Evolutionary conservation across 148 eudicot genomes (phyloP).

Genomic region (Vaccinium myrtillus): DNA sequence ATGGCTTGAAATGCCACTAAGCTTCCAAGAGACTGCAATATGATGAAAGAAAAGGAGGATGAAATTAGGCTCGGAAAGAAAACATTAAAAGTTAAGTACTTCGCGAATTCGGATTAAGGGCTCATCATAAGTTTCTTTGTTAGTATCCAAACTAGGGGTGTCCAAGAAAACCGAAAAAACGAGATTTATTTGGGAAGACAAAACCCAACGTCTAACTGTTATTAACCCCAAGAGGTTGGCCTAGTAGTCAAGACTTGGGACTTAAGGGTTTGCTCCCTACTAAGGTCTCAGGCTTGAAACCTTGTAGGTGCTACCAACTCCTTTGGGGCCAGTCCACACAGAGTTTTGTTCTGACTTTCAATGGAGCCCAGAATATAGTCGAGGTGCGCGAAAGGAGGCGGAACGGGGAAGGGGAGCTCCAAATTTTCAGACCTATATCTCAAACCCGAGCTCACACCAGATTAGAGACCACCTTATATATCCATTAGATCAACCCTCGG

Average conservation of each 20-base stretch:
- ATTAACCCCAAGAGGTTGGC: not conserved
- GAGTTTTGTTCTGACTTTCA: too few relatives aligned
- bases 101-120: not conserved
- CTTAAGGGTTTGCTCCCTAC: too few relatives aligned
- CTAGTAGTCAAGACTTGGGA: too few relatives aligned
- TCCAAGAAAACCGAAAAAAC: not conserved
- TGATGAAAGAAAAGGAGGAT: not conserved
- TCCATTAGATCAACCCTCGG: not conserved
- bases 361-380: too few relatives aligned
- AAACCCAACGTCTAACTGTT: not conserved
- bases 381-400: too few relatives aligned
- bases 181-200: not conserved
- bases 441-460: not conserved
- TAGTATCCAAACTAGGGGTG: too few relatives aligned
- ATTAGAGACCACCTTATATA: not conserved
- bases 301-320: too few relatives aligned
- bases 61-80: not conserved
- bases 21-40: slow-evolving; percentile 85
- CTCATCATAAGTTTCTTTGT: too few relatives aligned
- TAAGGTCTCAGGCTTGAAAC: too few relatives aligned
- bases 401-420: not conserved
- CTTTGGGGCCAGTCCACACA: too few relatives aligned
- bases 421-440: not conserved
- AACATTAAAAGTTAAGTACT: not conserved
- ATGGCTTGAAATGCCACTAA: slow-evolving; percentile 91